phyloP scores from a whole-genome alignment of 1,284 basidiomycete species.

The Trichosporon coremiiforme region DNA sequence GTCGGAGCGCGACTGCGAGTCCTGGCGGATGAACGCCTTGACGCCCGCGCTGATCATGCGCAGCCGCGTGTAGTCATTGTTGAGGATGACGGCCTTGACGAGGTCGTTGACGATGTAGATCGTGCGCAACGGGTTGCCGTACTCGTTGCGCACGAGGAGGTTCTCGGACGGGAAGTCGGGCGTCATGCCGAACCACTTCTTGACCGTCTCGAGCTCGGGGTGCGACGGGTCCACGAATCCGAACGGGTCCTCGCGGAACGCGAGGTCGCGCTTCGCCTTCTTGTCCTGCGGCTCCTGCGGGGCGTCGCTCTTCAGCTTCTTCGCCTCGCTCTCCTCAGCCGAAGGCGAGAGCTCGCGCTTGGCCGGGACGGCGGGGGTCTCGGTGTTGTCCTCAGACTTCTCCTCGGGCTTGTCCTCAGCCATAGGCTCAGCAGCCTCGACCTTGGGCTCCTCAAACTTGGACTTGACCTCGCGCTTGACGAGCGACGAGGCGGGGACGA shows the following conservation, averaged over 20 bases:
- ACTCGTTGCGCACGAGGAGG: slow-evolving; percentile 86
- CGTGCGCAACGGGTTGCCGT: slow-evolving; percentile 73
- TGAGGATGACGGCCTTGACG: slow-evolving; percentile 73
- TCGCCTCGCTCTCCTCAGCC: slow-evolving; percentile 24
- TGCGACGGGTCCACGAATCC: slow-evolving; percentile 74
- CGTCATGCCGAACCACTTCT: slow-evolving; percentile 72
- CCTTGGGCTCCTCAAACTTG: slow-evolving; percentile 17
- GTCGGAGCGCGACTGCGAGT: slow-evolving; percentile 56
- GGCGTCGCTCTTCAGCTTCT: slow-evolving; percentile 17
- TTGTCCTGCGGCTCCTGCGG: slow-evolving; percentile 33
- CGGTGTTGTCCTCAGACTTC: slow-evolving; percentile 24
- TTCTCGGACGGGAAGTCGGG: slow-evolving; percentile 63
- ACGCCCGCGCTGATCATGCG: slow-evolving; percentile 89
- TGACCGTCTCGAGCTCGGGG: slow-evolving; percentile 65
- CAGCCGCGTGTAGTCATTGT: slow-evolving; percentile 82
- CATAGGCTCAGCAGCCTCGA: slow-evolving; percentile 26
- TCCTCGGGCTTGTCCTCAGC: slow-evolving; percentile 32
- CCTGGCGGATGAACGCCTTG: slow-evolving; percentile 67
- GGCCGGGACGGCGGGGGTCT: slow-evolving; percentile 16
- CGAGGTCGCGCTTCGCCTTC: slow-evolving; percentile 54
- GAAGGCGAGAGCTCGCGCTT: slow-evolving; percentile 31
- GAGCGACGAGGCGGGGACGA: slow-evolving; percentile 21
- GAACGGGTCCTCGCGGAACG: slow-evolving; percentile 88
- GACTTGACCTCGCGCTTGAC: slow-evolving; percentile 12
- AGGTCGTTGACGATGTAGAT: slow-evolving; percentile 87